Percentiles rank a stretch among this genome's conserved stretches.
phyloP scores from a whole-genome alignment of 495 filamentous ascomycete species.

The Talaromyces trachyspermus region DNA sequence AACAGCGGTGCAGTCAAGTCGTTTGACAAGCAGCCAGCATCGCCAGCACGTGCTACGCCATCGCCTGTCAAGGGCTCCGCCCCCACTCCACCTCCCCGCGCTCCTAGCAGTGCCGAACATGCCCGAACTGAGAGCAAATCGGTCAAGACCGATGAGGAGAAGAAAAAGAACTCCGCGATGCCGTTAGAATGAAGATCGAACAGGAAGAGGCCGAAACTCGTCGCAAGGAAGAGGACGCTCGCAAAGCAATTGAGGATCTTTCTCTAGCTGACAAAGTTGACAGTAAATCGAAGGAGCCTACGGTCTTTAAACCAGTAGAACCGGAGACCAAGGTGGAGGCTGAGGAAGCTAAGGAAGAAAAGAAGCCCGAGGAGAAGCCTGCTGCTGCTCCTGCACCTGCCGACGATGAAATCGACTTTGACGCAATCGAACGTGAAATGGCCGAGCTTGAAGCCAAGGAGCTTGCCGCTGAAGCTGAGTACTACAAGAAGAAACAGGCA shows the following conservation, averaged over 20 bases:
- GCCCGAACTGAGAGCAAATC: conserved; percentile 51
- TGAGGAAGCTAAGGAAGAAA: background rate
- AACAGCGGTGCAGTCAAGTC: conserved; percentile 58
- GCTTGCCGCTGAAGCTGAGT: conserved; percentile 50
- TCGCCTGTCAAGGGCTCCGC: conserved; percentile 56
- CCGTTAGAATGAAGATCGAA: conserved; percentile 55
- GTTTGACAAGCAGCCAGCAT: conserved; percentile 49
- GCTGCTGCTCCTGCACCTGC: conserved; percentile 24
- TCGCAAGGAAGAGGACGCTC: conserved; percentile 32
- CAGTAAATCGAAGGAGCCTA: conserved; percentile 22
- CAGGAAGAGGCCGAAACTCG: conserved; percentile 46
- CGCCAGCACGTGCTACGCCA: conserved; percentile 47
- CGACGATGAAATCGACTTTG: conserved; percentile 45
- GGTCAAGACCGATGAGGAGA: conserved; percentile 62
- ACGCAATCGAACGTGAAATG: conserved; percentile 44
- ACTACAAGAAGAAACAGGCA: conserved; percentile 51
- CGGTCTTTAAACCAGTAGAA: conserved; percentile 12
- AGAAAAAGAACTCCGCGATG: conserved; percentile 59
- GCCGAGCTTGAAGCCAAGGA: conserved; percentile 54
- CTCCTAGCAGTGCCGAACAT: conserved; percentile 49
- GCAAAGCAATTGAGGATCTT: conserved; percentile 12
- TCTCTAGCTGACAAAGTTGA: conserved; percentile 34
- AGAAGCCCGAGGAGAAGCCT: conserved; percentile 36
- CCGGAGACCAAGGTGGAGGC: conserved; percentile 11
- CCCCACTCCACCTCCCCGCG: conserved; percentile 55